Evolutionary conservation across 495 filamentous ascomycete genomes (phyloP), one percentile per base, ranked within the genome.

Genomic region (Sabuloglossum arenarium): DNA sequence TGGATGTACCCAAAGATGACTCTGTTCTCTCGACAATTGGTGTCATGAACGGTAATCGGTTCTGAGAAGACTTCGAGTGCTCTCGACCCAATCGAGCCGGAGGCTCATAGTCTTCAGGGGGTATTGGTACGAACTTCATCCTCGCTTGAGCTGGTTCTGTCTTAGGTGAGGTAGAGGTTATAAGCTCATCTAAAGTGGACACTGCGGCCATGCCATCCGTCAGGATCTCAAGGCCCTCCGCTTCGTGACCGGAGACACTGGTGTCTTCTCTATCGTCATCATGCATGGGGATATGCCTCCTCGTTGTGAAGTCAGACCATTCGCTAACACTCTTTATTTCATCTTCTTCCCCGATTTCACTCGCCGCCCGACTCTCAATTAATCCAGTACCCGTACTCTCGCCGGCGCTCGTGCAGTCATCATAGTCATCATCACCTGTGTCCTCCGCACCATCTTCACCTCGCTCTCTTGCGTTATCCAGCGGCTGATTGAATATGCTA

Each of bases 11-110:
- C 81, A 23, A 94, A 0, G 87, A 91, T 23, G 80, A 84, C 67
- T 98, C 91, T 0, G 91, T 98, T 61, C 83, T 83, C 65, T 98
- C 91, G 6, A 90, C 86, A 58, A 98, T 98, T 12, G 91, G 91
- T 0, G 91, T 98, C 91, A 98, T 98, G 67, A 95, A 96, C 34
- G 89, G 91, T 8, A 96, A 72, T 52, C 88, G 81, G 64, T 83
- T 93, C 59, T 95, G 88, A 59, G 86, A 84, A 54, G 80, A 73
- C 61, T 86, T 76, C 1, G 73, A 73, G 59, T 84, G 78, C 61
- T 93, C 81, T 59, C 88, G 77, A 68, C 84, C 94, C 32, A 82
- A 82, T 8, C 79, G 74, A 30, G 71, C 82, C 10, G 86, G 81
- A 16, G 81, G 77, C 56, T 85, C 78, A 61, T 86, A 94, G 62